Evolutionary conservation across 495 filamentous ascomycete genomes (phyloP), one percentile per base, ranked within the genome.

Genomic region (Geopyxis carbonaria): DNA sequence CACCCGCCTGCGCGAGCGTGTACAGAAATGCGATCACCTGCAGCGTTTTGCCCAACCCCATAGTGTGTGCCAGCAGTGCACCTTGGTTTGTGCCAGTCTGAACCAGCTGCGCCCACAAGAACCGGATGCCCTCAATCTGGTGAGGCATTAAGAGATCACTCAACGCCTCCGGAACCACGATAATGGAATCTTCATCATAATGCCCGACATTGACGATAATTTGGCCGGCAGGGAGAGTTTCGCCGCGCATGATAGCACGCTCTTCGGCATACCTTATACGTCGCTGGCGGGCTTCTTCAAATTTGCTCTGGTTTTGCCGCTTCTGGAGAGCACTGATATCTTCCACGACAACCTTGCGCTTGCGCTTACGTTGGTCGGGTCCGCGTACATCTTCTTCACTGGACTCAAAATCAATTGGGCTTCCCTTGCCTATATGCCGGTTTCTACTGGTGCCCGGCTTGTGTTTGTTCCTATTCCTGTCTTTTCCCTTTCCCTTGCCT

Each of bases 21-120:
- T 78, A 64, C 1, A 94, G 65, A 25, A 94, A 58, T 0, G 82
- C 76, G 44, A 94, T 82, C 63, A 77, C 65, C 52, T 93, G 87
- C 72, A 93, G 80, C 0, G 87, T 93, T 58, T 95, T 95, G 10
- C 86, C 86, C 11, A 95, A 58, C 2, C 86, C 86, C 87, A 93
- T 93, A 1, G 81, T 82, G 54, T 93, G 86, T 2, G 86, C 82
- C 21, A 95, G 67, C 2, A 94, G 62, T 48, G 82, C 91, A 4
- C 86, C 86, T 53, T 79, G 72, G 18, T 61, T 61, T 18, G 59
- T 59, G 7, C 65, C 49, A 2, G 51, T 55, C 22, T 65, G 63
- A 5, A 83, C 73, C 18, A 93, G 55, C 42, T 91, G 77, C 43
- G 80, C 71, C 84, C 86, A 95, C 68, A 95, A 68, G 58, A 93